Evolutionary conservation across 176 grass and related monocot genomes (phyloP).

Genomic region (Cenchrus purpureus): DNA sequence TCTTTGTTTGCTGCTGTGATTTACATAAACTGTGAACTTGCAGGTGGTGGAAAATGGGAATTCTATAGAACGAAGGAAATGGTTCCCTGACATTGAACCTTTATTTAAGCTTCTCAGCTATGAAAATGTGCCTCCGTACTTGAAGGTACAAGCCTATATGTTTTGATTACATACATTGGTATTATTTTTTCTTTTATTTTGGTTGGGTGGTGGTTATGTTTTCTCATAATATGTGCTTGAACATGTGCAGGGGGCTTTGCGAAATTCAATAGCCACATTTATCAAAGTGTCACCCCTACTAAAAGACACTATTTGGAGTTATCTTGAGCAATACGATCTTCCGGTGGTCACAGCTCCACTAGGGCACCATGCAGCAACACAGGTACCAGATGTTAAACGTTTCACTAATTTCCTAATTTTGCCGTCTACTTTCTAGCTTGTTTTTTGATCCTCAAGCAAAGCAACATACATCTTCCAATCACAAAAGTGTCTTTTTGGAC

Average conservation of each 20-base stretch:
- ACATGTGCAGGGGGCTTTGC: constrained; percentile 73
- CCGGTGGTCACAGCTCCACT: constrained; percentile 64
- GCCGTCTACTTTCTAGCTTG: background rate
- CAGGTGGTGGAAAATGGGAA: constrained; percentile 99
- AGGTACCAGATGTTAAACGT: constrained; percentile 54
- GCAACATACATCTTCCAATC: background rate
- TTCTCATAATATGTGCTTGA: constrained; percentile 31
- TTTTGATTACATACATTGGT: constrained; percentile 22
- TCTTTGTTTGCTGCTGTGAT: constrained; percentile 6
- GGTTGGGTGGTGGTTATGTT: background rate
- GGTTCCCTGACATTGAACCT: constrained; percentile 94
- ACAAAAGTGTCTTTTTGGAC: background rate
- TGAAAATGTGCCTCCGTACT: constrained; percentile 96
- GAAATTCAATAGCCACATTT: constrained; percentile 86
- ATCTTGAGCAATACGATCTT: constrained; percentile 96
- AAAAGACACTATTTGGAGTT: constrained; percentile 93
- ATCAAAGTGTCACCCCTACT: constrained; percentile 83
- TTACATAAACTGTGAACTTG: constrained; percentile 22
- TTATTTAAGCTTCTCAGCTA: constrained; percentile 98
- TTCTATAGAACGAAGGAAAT: constrained; percentile 77
- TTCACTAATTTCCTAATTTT: constrained; percentile 14
- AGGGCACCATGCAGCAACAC: constrained; percentile 59
- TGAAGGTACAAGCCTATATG: constrained; percentile 65
- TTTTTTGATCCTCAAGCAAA: constrained; percentile 29
- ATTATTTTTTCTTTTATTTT: background rate